phyloP scores from a whole-genome alignment of 441 rosid species.

The Geranium incanum region DNA sequence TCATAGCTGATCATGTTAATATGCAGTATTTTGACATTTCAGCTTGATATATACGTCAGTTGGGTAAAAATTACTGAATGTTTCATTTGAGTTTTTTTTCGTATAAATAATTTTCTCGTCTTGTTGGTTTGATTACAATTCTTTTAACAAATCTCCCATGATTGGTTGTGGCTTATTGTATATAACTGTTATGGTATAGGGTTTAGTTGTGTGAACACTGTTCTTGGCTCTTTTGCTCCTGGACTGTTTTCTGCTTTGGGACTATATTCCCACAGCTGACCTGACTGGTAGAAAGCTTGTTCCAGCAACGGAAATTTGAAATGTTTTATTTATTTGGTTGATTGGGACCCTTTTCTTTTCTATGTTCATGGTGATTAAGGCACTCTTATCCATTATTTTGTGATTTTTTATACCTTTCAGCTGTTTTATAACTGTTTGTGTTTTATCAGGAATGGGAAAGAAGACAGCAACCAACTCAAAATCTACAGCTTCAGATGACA shows the following conservation, averaged over 20 bases:
- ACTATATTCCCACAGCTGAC: background rate
- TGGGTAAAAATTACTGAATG: background rate
- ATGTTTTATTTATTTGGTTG: background rate
- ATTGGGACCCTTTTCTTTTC: background rate
- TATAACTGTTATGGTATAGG: background rate
- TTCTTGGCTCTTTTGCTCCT: background rate
- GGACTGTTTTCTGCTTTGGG: background rate
- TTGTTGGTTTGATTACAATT: no score
- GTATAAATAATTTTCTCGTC: no score
- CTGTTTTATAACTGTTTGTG: background rate
- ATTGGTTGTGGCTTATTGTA: background rate
- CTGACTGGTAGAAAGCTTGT: background rate
- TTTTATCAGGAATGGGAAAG: constrained; percentile 19
- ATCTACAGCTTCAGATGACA: constrained; percentile 11
- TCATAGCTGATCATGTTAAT: background rate
- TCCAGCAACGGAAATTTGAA: no score
- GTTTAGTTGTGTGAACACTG: background rate
- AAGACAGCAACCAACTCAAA: constrained; percentile 11
- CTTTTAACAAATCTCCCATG: no score
- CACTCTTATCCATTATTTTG: background rate
- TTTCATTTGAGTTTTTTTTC: background rate
- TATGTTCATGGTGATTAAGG: background rate
- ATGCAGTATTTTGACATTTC: background rate
- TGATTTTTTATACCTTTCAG: background rate
- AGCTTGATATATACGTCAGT: background rate